Evolutionary conservation across 2,329 filamentous ascomycete genomes (phyloP).

Genomic region (Macrophomina phaseolina): DNA sequence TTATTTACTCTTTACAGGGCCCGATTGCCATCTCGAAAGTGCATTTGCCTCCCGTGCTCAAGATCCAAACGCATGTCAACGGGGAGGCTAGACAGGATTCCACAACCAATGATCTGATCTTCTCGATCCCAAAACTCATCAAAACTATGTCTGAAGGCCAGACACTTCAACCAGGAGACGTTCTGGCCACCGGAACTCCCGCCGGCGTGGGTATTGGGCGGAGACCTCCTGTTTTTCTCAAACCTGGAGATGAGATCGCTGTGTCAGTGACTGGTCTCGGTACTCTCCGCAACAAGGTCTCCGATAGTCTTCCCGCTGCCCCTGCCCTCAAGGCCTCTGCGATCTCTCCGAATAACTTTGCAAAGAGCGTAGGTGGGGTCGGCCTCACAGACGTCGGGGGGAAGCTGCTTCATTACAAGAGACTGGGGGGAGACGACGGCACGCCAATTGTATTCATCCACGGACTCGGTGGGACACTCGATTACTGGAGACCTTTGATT

Average conservation of each 20-base stretch:
- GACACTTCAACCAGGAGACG: slow-evolving; percentile 51
- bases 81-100: slow-evolving; percentile 57
- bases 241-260: slow-evolving; percentile 49
- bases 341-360: slow-evolving; percentile 1
- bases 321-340: slow-evolving; percentile 33
- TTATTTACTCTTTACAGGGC: slow-evolving; percentile 39
- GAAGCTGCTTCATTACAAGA: neutral
- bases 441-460: slow-evolving; percentile 59
- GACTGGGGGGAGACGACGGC: neutral
- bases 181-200: slow-evolving; percentile 55
- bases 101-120: slow-evolving; percentile 52
- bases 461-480: slow-evolving; percentile 57
- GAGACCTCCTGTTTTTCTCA: slow-evolving; percentile 39
- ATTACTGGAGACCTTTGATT: slow-evolving; percentile 45
- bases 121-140: slow-evolving; percentile 55
- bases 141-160: slow-evolving; percentile 53
- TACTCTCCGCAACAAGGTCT: slow-evolving; percentile 46
- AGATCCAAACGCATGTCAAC: slow-evolving; percentile 56
- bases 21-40: slow-evolving; percentile 58
- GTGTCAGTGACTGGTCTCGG: slow-evolving; percentile 41
- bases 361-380: neutral
- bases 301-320: slow-evolving; percentile 46
- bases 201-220: slow-evolving; percentile 57
- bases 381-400: neutral
- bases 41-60: slow-evolving; percentile 50